phyloP scores from a whole-genome alignment of 768 basidiomycete species.

The Termitomyces sp. region DNA sequence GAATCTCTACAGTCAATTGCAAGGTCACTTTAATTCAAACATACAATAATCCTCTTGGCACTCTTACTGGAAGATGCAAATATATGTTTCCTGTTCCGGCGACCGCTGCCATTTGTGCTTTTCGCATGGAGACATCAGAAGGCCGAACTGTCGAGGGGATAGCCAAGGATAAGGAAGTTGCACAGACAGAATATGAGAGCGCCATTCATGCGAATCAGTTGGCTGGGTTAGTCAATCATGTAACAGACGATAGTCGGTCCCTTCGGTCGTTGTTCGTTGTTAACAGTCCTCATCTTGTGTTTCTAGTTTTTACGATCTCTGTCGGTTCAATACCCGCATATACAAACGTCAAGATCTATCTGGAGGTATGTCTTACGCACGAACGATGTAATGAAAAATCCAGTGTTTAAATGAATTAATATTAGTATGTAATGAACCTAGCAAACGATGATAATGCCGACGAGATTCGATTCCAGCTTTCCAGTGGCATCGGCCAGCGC shows the following conservation, averaged over 20 bases:
- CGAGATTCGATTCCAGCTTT: conserved; percentile 49
- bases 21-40: conserved; percentile 34
- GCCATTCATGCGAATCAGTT: conserved; percentile 34
- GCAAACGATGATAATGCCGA: conserved; percentile 43
- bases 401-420: not conserved
- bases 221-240: conserved; percentile 42
- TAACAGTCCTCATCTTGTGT: not conserved
- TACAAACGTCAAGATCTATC: conserved; percentile 30
- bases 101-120: conserved; percentile 48
- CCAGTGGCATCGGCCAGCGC: conserved; percentile 42
- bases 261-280: not conserved
- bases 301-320: conserved; percentile 52
- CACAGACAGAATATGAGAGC: conserved; percentile 31
- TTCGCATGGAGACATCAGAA: conserved; percentile 41
- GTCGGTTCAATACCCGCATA: conserved; percentile 45
- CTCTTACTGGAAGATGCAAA: conserved; percentile 37
- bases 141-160: conserved; percentile 37
- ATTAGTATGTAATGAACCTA: conserved; percentile 48
- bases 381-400: not conserved
- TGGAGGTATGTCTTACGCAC: conserved; percentile 32
- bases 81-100: conserved; percentile 60
- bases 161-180: conserved; percentile 42
- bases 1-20: conserved; percentile 27
- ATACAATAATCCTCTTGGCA: conserved; percentile 31
- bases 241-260: conserved; percentile 45